phyloP scores from a whole-genome alignment of 2,329 filamentous ascomycete species.

The Penicillium sp. region DNA sequence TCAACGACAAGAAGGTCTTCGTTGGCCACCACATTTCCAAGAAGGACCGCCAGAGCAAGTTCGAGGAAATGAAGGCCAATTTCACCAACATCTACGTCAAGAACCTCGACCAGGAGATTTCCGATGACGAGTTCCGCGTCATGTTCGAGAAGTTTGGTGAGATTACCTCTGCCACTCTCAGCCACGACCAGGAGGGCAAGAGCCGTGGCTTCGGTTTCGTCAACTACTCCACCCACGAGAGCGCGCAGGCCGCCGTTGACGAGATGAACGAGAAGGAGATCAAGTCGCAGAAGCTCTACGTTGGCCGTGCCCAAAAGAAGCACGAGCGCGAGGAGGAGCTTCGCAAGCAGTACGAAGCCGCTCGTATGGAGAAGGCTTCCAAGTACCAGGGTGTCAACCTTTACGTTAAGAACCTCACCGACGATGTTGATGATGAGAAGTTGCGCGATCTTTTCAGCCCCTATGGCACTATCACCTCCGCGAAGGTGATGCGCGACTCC shows the following conservation, averaged over 20 bases:
- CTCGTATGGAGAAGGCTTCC: constrained; percentile 93
- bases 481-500: constrained; percentile 97
- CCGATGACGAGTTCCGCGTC: constrained; percentile 88
- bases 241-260: constrained; percentile 78
- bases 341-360: constrained; percentile 96
- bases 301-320: constrained; percentile 99
- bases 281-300: constrained; percentile 91
- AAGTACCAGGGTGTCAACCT: constrained; percentile 99
- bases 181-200: constrained; percentile 83
- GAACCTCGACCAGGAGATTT: constrained; percentile 81
- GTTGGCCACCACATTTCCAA: constrained; percentile 99
- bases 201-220: constrained; percentile 94
- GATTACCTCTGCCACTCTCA: constrained; percentile 91
- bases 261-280: constrained; percentile 88
- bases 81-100: constrained; percentile 99
- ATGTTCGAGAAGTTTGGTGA: constrained; percentile 89
- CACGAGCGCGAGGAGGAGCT: constrained; percentile 99
- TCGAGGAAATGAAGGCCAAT: constrained; percentile 99
- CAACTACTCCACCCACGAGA: constrained; percentile 90
- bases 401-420: constrained; percentile 98
- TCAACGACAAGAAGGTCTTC: constrained; percentile 99
- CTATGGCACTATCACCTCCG: constrained; percentile 93
- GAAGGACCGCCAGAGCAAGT: constrained; percentile 99
- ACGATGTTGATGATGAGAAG: constrained; percentile 97
- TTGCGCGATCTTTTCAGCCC: constrained; percentile 86